Conservation (phyloP, 2,329 filamentous ascomycete genomes). For the Corinectria fuckeliana region DNA sequence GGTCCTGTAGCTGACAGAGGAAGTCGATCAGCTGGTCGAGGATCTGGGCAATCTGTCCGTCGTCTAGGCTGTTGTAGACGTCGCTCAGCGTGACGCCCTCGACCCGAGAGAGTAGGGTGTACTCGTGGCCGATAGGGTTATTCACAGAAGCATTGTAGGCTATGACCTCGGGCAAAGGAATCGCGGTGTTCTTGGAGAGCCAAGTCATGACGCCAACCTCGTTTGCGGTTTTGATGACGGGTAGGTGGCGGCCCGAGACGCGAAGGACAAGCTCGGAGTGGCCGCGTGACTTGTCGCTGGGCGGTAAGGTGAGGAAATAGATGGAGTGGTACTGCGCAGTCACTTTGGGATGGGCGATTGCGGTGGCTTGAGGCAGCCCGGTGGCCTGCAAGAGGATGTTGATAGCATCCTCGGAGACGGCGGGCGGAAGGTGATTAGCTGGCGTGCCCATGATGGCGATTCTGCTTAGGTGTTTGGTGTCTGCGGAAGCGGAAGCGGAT, state of each 20-base stretch:
- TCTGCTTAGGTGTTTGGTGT: not conserved
- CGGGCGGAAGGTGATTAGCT: not conserved
- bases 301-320: conserved; percentile 5
- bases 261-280: conserved; percentile 39
- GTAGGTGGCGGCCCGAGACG: conserved; percentile 44
- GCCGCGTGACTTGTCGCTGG: not conserved
- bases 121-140: conserved; percentile 43
- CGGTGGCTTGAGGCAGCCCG: not conserved
- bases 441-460: not conserved
- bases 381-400: not conserved
- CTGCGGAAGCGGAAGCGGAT: not conserved
- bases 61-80: conserved; percentile 36
- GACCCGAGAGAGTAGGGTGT: conserved; percentile 40
- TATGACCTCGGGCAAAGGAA: conserved; percentile 45
- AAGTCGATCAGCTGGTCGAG: conserved; percentile 40
- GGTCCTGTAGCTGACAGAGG: conserved; percentile 36
- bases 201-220: conserved; percentile 46
- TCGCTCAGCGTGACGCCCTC: conserved; percentile 38
- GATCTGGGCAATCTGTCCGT: conserved; percentile 20
- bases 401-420: conserved; percentile 1
- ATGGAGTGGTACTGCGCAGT: conserved; percentile 7
- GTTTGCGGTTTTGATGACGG: conserved; percentile 45
- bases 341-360: not conserved
- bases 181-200: conserved; percentile 40
- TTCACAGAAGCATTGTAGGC: conserved; percentile 33